A percentile compares a stretch with the other conserved stretches of the same genome.
These are phyloP conservation scores for Mycena sp. DNA, from an alignment of 1,284 basidiomycete species.

Conservation along the genomic window DNA sequence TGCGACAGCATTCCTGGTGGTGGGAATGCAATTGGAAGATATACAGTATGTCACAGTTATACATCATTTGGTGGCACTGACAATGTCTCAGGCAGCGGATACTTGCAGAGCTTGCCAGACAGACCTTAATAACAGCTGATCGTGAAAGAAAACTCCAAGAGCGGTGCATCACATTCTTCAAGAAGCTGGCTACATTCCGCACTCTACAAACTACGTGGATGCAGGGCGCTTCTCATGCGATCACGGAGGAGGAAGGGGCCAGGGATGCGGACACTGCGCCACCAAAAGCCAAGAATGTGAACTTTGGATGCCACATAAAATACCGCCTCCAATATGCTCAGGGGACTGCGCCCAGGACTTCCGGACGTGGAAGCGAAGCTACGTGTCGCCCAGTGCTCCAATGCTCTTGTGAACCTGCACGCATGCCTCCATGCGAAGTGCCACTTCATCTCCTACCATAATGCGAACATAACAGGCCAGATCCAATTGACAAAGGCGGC, in stretches of 20 bases:
- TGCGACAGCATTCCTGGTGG: slow-evolving; percentile 12
- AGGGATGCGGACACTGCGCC: not conserved
- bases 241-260: slow-evolving; percentile 2
- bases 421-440: slow-evolving; percentile 22
- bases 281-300: slow-evolving; percentile 14
- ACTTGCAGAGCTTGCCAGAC: not conserved
- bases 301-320: slow-evolving; percentile 20
- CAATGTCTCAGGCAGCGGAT: not conserved
- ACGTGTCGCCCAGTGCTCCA: not conserved
- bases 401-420: slow-evolving; percentile 1
- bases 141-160: slow-evolving; percentile 16
- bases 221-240: slow-evolving; percentile 1
- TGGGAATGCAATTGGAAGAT: slow-evolving; percentile 23
- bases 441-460: slow-evolving; percentile 21
- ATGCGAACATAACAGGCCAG: slow-evolving; percentile 25
- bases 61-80: not conserved
- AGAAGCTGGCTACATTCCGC: slow-evolving; percentile 19
- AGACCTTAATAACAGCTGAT: not conserved
- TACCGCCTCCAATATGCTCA: not conserved
- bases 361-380: slow-evolving; percentile 9
- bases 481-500: slow-evolving; percentile 2
- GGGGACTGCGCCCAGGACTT: slow-evolving; percentile 3
- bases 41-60: slow-evolving; percentile 22
- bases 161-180: slow-evolving; percentile 1
- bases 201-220: slow-evolving; percentile 25